These are phyloP conservation scores for Seiridium unicorne DNA, from an alignment of 2,329 filamentous ascomycete genomes.

Conservation along the genomic window DNA sequence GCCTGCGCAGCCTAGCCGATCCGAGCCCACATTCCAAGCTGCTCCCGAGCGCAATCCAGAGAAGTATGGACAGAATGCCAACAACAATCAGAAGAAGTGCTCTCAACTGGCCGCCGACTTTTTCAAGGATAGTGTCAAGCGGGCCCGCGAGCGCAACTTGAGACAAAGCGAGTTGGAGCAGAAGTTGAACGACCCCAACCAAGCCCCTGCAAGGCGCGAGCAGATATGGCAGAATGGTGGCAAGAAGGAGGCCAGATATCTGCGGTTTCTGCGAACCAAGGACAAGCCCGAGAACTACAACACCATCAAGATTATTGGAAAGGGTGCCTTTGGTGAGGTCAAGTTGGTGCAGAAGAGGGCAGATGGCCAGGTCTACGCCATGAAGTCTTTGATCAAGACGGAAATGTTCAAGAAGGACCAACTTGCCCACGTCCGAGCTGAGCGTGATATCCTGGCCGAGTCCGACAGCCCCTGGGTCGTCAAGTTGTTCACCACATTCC, in stretches of 20 bases:
- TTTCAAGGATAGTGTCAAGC: slow-evolving; percentile 98
- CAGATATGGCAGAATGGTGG: slow-evolving; percentile 83
- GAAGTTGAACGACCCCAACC: slow-evolving; percentile 73
- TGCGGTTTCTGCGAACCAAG: slow-evolving; percentile 90
- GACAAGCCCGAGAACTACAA: slow-evolving; percentile 93
- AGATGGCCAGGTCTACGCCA: slow-evolving; percentile 94
- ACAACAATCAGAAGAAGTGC: slow-evolving; percentile 71
- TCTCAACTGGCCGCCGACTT: slow-evolving; percentile 78
- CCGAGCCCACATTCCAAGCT: slow-evolving; percentile 68
- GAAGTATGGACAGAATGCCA: slow-evolving; percentile 63
- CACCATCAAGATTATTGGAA: slow-evolving; percentile 97
- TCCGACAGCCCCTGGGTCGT: slow-evolving; percentile 99
- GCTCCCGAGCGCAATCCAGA: slow-evolving; percentile 86
- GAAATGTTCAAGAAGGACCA: slow-evolving; percentile 99
- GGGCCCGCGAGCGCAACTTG: slow-evolving; percentile 91
- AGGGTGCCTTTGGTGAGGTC: slow-evolving; percentile 97
- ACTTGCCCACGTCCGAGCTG: slow-evolving; percentile 92
- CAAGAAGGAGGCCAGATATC: slow-evolving; percentile 85
- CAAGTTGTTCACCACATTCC: slow-evolving; percentile 97
- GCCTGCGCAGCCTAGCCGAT: slow-evolving; percentile 55
- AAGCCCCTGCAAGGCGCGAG: slow-evolving; percentile 74
- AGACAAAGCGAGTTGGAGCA: slow-evolving; percentile 91
- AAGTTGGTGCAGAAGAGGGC: slow-evolving; percentile 95
- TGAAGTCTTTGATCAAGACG: slow-evolving; percentile 97
- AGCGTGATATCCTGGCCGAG: slow-evolving; percentile 96